Conservation (phyloP, 257 asterid genomes). For the Datura wrightii region DNA sequence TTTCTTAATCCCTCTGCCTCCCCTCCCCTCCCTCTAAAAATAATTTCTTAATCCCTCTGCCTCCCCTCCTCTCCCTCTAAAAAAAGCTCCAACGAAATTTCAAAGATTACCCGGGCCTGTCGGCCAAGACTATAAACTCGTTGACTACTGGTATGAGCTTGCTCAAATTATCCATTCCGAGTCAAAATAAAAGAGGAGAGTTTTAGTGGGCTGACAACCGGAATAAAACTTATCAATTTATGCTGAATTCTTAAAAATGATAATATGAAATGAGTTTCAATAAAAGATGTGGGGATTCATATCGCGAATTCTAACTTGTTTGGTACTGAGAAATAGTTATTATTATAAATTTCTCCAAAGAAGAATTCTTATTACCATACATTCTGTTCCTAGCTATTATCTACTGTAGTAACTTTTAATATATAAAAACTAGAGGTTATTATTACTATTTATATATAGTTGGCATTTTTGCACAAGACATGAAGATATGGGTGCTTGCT, state of each 20-base stretch:
- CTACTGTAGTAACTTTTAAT: not conserved
- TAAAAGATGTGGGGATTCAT: not conserved
- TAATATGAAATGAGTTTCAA: not conserved
- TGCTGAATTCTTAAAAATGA: not conserved
- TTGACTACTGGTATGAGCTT: not conserved
- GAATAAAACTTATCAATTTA: not conserved
- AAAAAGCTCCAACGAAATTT: constrained; percentile 37
- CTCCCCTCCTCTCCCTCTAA: too few relatives aligned
- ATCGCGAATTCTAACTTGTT: not conserved
- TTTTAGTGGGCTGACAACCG: not conserved
- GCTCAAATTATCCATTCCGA: not conserved
- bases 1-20: not conserved
- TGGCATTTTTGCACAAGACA: not conserved
- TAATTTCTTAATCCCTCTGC: not conserved
- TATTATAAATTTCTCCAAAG: not conserved
- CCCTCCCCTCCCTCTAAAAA: too few relatives aligned
- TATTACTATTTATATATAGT: not conserved
- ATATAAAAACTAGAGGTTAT: not conserved
- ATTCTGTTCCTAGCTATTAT: not conserved
- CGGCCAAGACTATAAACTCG: constrained; percentile 46
- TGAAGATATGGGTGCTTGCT: not conserved
- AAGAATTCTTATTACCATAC: not conserved
- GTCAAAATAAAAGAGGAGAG: not conserved
- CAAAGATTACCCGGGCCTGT: constrained; percentile 53
- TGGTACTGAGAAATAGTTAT: not conserved